These are phyloP conservation scores for Golubevia pallescens DNA, from an alignment of 1,284 basidiomycete species.

Conservation along the genomic window DNA sequence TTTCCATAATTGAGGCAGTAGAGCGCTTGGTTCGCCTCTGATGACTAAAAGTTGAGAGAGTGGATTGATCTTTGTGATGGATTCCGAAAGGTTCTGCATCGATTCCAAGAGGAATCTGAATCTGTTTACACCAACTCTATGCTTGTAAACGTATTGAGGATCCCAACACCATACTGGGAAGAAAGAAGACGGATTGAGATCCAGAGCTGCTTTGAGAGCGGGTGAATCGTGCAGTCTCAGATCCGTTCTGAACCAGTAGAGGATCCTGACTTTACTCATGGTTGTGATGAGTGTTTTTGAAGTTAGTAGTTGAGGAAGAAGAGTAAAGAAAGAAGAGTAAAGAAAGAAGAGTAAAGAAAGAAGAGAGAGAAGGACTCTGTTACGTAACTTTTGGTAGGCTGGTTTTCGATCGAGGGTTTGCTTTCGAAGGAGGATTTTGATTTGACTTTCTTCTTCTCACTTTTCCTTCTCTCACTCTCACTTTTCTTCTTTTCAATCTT, in stretches of 20 bases:
- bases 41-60: conserved; percentile 67
- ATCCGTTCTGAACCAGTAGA: conserved; percentile 69
- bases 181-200: conserved; percentile 65
- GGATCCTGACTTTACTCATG: conserved; percentile 6
- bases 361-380: too few relatives aligned
- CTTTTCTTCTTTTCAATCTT: background rate
- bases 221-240: conserved; percentile 69
- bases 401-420: too few relatives aligned
- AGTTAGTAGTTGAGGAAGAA: too few relatives aligned
- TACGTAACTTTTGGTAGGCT: too few relatives aligned
- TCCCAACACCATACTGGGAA: conserved; percentile 66
- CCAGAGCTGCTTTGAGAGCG: conserved; percentile 66
- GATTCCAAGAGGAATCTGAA: conserved; percentile 67
- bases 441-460: too few relatives aligned
- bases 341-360: too few relatives aligned
- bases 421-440: too few relatives aligned
- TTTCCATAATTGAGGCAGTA: conserved; percentile 66
- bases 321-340: too few relatives aligned
- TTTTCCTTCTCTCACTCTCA: too few relatives aligned
- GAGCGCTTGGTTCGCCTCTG: conserved; percentile 67
- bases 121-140: conserved; percentile 68
- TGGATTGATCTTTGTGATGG: conserved; percentile 65
- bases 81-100: conserved; percentile 66
- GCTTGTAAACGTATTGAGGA: conserved; percentile 66
- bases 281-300: too few relatives aligned